Conservation (phyloP, 140 eudicot species). For the Flaveria floridana region DNA sequence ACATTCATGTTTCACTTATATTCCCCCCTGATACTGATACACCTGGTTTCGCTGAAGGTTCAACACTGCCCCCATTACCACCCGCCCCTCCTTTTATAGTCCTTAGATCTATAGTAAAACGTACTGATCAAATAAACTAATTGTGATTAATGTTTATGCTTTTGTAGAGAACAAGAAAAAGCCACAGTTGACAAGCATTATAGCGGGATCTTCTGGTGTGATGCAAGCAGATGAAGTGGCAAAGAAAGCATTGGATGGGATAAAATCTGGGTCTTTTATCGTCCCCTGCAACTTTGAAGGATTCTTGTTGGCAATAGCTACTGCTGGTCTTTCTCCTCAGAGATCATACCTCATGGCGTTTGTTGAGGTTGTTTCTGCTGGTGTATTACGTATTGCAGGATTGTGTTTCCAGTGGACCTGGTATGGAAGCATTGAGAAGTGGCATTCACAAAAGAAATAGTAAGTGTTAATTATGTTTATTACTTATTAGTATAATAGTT, state of each 20-base stretch:
- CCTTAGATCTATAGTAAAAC: neutral
- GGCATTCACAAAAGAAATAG: conserved; percentile 34
- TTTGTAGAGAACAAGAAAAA: conserved; percentile 66
- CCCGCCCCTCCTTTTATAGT: neutral
- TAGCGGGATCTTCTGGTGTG: conserved; percentile 78
- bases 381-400: conserved; percentile 56
- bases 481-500: neutral
- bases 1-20: conserved; percentile 79
- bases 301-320: conserved; percentile 51
- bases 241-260: conserved; percentile 60
- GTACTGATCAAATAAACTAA: neutral
- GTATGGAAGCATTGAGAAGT: conserved; percentile 71
- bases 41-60: conserved; percentile 76
- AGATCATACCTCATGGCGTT: conserved; percentile 79
- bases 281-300: conserved; percentile 80
- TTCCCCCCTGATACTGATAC: conserved; percentile 95
- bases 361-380: conserved; percentile 61
- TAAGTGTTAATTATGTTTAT: neutral
- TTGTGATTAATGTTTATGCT: neutral
- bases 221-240: conserved; percentile 90
- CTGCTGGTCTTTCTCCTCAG: conserved; percentile 87
- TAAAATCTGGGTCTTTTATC: conserved; percentile 57
- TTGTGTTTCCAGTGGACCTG: conserved; percentile 82
- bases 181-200: conserved; percentile 67
- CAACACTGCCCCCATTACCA: neutral